Evolutionary conservation across 1,139 yeast genomes (phyloP), one percentile per base, ranked within the genome.

Genomic region (Diutina scorzettiae): DNA sequence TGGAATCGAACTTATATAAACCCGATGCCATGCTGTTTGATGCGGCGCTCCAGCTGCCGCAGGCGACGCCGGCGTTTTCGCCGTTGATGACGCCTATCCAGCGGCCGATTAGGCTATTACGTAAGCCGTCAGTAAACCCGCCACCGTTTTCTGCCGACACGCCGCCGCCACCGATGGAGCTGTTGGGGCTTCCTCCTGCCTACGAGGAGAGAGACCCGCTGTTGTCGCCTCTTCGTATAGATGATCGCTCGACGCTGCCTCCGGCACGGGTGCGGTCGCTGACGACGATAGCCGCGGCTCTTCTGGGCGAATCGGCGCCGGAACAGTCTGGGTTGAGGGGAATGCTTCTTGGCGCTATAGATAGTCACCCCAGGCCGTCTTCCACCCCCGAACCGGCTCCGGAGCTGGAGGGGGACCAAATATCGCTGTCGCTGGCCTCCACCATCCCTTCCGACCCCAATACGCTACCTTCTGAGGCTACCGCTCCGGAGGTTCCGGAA

Each of bases 1-100:
- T 76, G 23, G 72, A 69, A 20, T 67, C 87, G 1, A 81, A 82
- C 51, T 53, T 81, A 16, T 81, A 77, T 53, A 69, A 72, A 50
- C 91, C 91, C 0, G 72, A 65, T 40, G 52, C 51, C 24, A 39
- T 40, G 6, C 43, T 45, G 3, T 29, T 45, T 17, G 58, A 54
- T 17, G 28, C 27, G 29, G 44, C 48, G 4, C 45, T 54, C 2
- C 53, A 56, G 4, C 48, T 58, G 6, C 56, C 53, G 11, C 57
- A 80, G 21, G 52, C 52, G 16, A 43, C 44, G 5, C 47, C 52
- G 3, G 31, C 31, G 16, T 44, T 44, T 7, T 65, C 74, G 1
- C 78, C 78, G 1, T 34, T 58, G 5, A 43, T 32, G 21, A 58
- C 67, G 14, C 67, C 68, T 2, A 43, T 57, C 4, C 55, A 54